Conservation (phyloP, 306 rosid genomes). For the Delonix regia region DNA sequence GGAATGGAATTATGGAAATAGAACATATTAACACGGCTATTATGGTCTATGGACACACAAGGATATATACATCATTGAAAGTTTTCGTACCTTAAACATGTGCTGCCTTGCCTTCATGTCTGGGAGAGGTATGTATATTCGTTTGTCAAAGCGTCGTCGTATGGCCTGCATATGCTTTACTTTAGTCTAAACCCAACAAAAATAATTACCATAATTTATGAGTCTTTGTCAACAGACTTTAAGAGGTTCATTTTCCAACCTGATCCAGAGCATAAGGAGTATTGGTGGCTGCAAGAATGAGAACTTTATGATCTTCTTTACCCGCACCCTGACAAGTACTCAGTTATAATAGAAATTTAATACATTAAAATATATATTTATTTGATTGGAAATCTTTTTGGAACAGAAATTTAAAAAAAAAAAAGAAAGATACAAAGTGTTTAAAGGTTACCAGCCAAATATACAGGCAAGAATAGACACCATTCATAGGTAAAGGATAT, state of each 20-base stretch:
- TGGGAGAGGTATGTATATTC: constrained; percentile 82
- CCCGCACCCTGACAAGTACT: constrained; percentile 66
- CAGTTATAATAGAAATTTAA: neutral
- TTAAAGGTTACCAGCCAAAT: neutral
- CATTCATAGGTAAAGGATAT: neutral
- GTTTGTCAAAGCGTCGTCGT: constrained; percentile 83
- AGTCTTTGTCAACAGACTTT: constrained; percentile 13
- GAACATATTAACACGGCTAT: neutral
- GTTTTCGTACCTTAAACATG: constrained; percentile 66
- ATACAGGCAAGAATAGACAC: neutral
- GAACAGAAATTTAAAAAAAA: neutral
- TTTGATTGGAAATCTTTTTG: neutral
- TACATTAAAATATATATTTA: neutral
- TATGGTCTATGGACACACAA: neutral
- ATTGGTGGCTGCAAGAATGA: constrained; percentile 86
- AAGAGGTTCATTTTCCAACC: constrained; percentile 43
- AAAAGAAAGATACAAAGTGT: neutral
- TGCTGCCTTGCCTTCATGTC: constrained; percentile 75
- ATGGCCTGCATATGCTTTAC: constrained; percentile 63
- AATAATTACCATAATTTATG: neutral
- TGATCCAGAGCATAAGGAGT: constrained; percentile 85
- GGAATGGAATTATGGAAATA: neutral
- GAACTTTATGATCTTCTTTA: constrained; percentile 73
- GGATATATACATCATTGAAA: constrained; percentile 7
- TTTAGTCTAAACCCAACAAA: constrained; percentile 20